Percentiles rank a stretch among this genome's conserved stretches.
Evolutionary conservation across 306 rosid genomes (phyloP).

Genomic region (Lablab purpureus): DNA sequence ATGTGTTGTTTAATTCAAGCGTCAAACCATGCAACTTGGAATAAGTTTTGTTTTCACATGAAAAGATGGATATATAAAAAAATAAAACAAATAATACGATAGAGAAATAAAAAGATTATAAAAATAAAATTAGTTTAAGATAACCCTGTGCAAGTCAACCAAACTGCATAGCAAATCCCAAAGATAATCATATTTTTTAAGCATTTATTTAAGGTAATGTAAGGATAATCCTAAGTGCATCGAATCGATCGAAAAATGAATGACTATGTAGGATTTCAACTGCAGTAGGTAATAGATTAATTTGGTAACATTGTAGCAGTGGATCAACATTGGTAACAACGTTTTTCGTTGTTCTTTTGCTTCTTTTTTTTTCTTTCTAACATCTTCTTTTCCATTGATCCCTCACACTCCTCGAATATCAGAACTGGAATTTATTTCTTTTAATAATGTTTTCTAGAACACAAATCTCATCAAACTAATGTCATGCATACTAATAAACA

Average conservation of each 20-base stretch:
- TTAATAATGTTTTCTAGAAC: neutral
- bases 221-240: neutral
- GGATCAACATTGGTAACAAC: conserved; percentile 35
- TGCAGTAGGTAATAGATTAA: conserved; percentile 1
- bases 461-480: neutral
- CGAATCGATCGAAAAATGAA: neutral
- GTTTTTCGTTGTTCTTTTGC: neutral
- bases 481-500: neutral
- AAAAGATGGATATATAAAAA: neutral
- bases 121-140: neutral
- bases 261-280: neutral
- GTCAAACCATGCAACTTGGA: neutral
- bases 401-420: neutral
- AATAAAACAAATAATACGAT: neutral
- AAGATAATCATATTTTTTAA: conserved; percentile 10
- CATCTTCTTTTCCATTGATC: neutral
- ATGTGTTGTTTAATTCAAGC: neutral
- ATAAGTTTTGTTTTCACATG: neutral
- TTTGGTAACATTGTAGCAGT: neutral
- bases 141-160: neutral
- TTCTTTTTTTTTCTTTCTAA: neutral
- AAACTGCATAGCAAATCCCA: conserved; percentile 18
- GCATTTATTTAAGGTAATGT: neutral
- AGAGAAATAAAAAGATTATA: neutral
- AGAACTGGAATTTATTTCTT: neutral